A percentile compares a stretch with the other conserved stretches of the same genome.
Evolutionary conservation across 1,284 basidiomycete genomes (phyloP).

Genomic region (Cryptococcus sp.): DNA sequence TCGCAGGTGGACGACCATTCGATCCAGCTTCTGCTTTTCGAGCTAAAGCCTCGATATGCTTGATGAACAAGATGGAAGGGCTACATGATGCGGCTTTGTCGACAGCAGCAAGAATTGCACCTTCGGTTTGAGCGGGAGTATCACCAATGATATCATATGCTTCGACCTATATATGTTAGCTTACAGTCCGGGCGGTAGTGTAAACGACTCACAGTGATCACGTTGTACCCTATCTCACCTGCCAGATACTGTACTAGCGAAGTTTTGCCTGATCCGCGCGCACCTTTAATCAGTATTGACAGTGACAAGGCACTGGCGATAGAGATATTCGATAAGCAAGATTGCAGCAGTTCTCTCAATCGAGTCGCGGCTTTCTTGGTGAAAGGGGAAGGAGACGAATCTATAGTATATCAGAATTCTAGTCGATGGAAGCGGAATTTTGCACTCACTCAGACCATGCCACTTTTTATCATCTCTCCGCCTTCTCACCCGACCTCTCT

Average conservation of each 20-base stretch:
- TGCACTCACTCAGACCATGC: slow-evolving; percentile 28
- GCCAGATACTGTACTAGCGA: slow-evolving; percentile 38
- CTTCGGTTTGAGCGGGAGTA: slow-evolving; percentile 72
- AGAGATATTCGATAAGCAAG: slow-evolving; percentile 19
- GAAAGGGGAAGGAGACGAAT: slow-evolving; percentile 22
- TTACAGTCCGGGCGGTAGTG: background rate
- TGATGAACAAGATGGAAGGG: slow-evolving; percentile 78
- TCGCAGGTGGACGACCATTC: slow-evolving; percentile 54
- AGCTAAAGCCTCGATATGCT: slow-evolving; percentile 77
- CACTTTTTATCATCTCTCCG: slow-evolving; percentile 25
- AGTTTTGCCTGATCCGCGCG: slow-evolving; percentile 52
- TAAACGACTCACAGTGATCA: slow-evolving; percentile 63
- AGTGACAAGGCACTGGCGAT: slow-evolving; percentile 23
- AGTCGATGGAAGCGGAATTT: background rate
- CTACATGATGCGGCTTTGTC: slow-evolving; percentile 75
- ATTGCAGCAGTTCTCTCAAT: slow-evolving; percentile 30
- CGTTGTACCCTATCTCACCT: slow-evolving; percentile 54
- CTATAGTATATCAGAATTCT: slow-evolving; percentile 3
- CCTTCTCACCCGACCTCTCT: slow-evolving; percentile 19
- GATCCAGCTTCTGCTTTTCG: slow-evolving; percentile 65
- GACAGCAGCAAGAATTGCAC: slow-evolving; percentile 66
- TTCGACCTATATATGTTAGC: slow-evolving; percentile 60
- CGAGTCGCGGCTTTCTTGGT: slow-evolving; percentile 10
- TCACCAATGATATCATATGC: slow-evolving; percentile 83
- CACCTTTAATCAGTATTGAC: slow-evolving; percentile 52